A percentile compares a stretch with the other conserved stretches of the same genome.
Evolutionary conservation across 495 filamentous ascomycete genomes (phyloP).

Genomic region (Neurospora sp.): DNA sequence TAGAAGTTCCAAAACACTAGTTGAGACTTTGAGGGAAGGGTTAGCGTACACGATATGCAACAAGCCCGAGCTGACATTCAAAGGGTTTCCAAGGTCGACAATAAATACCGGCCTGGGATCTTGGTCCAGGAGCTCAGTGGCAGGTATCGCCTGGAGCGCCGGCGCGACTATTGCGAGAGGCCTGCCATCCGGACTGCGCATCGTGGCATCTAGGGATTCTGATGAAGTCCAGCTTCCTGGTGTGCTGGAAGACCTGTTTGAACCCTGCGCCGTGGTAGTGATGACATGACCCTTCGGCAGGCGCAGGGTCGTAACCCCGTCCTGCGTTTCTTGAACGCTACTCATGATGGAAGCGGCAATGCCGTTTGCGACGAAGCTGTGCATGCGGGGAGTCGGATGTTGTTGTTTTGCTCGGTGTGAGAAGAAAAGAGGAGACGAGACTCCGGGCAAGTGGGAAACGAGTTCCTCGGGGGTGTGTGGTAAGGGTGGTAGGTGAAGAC

Average conservation of each 20-base stretch:
- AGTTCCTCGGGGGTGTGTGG: conserved; percentile 7
- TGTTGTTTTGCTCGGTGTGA: conserved; percentile 37
- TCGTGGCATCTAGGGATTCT: conserved; percentile 23
- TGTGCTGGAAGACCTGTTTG: conserved; percentile 38
- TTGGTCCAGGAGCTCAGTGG: conserved; percentile 56
- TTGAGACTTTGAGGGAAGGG: conserved; percentile 40
- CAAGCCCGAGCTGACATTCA: conserved; percentile 40
- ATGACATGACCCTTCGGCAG: conserved; percentile 50
- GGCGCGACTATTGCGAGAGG: conserved; percentile 31
- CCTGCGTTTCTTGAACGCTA: conserved; percentile 35
- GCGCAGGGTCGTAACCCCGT: conserved; percentile 54
- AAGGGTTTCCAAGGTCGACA: conserved; percentile 46
- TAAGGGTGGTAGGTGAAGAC: conserved; percentile 16
- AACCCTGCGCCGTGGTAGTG: conserved; percentile 25
- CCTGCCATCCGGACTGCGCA: conserved; percentile 34
- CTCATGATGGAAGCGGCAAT: conserved; percentile 49
- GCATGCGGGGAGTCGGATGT: conserved; percentile 32
- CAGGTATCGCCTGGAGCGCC: conserved; percentile 46
- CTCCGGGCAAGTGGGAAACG: conserved; percentile 15
- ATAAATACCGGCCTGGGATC: conserved; percentile 61
- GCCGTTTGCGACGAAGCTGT: conserved; percentile 45
- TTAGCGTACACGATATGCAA: conserved; percentile 52
- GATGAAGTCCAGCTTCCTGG: conserved; percentile 36
- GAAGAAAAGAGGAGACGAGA: conserved; percentile 49
- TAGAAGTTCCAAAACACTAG: conserved; percentile 39